Percentiles rank a stretch among this genome's conserved stretches.
These are phyloP conservation scores for Reticulomyxa filosa DNA, from an alignment of 78 protist genomes.

Conservation along the genomic window DNA sequence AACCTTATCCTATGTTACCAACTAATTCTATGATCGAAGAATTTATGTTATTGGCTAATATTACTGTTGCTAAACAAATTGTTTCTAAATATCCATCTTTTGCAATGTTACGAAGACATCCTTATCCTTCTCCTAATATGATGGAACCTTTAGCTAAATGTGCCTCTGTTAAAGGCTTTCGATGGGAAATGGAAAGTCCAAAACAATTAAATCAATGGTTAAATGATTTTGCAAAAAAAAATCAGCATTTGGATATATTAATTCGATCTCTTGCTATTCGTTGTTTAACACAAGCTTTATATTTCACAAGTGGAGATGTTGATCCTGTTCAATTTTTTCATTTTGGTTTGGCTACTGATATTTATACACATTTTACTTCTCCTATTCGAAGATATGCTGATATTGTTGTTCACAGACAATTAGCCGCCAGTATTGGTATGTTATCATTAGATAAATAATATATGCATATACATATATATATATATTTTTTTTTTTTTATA, in stretches of 20 bases:
- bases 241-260: constrained; percentile 46
- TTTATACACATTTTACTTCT: constrained; percentile 95
- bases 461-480: too few species aligned
- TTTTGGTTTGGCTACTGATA: constrained; percentile 67
- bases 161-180: background rate
- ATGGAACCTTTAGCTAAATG: constrained; percentile 17
- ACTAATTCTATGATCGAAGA: constrained; percentile 63
- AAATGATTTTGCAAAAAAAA: too few species aligned
- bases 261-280: constrained; percentile 56
- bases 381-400: constrained; percentile 69
- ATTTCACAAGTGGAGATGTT: constrained; percentile 46
- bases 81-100: background rate
- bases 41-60: constrained; percentile 86
- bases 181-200: background rate
- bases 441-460: too few species aligned
- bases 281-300: constrained; percentile 47
- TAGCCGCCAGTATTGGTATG: background rate
- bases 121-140: constrained; percentile 5
- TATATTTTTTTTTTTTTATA: too few species aligned
- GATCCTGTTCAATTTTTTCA: constrained; percentile 37
- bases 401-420: background rate
- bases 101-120: constrained; percentile 19
- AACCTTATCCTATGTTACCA: background rate
- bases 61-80: constrained; percentile 37
- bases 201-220: background rate